Evolutionary conservation across 2,329 filamentous ascomycete species (phyloP), one percentile per base, ranked within the genome.

Genomic region (Claviceps paspali): DNA sequence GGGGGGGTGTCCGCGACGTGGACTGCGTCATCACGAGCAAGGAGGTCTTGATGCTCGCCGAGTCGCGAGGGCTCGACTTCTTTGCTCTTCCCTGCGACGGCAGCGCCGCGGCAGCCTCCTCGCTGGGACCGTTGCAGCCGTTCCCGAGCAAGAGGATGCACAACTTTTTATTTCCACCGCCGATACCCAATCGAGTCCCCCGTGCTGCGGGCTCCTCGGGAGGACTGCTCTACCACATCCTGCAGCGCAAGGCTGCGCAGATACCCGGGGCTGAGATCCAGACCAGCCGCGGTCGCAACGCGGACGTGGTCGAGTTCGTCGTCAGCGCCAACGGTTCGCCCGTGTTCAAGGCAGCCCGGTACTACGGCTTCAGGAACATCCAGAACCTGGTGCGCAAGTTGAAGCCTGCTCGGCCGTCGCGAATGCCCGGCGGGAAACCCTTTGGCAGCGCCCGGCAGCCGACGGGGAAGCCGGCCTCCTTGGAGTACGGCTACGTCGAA

Each of bases 1-100:
- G 1, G 65, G 62, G 63, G 34, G 73, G 74, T 1, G 70, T 91
- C 19, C 73, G 91, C 39, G 91, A 98, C 52, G 87, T 96, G 33
- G 91, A 98, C 62, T 96, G 88, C 57, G 91, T 98, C 31, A 96
- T 98, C 56, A 98, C 91, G 11, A 88, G 85, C 47, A 87, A 91
- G 47, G 91, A 98, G 61, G 70, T 98, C 17, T 68, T 98, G 27
- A 91, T 91, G 68, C 71, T 98, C 26, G 83, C 87, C 15, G 78
- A 84, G 37, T 81, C 82, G 33, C 76, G 88, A 44, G 73, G 75
- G 15, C 73, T 95, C 43, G 70, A 80, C 50, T 84, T 98, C 56
- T 78, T 83, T 42, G 60, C 62, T 19, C 61, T 95, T 41, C 21
- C 34, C 23, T 6, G 27, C 22, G 37, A 37, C 14, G 63, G 27